Conservation (phyloP, 306 rosid species). For the Fragaria iinumae region DNA sequence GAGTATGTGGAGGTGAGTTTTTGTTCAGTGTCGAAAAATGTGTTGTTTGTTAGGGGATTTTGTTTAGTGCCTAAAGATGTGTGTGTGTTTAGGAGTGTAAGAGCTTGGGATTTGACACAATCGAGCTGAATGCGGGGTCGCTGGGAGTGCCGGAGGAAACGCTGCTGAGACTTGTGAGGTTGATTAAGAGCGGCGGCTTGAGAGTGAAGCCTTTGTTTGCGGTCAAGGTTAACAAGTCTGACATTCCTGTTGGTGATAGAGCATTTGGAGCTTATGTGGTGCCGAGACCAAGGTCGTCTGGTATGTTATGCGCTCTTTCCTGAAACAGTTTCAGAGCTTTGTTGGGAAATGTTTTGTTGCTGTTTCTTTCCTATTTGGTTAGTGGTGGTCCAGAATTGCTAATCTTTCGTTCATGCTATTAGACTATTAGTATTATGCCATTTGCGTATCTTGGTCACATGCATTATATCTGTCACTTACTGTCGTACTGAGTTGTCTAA, state of each 20-base stretch:
- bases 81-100: constrained; percentile 67
- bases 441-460: background rate
- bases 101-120: constrained; percentile 76
- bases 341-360: background rate
- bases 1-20: constrained; percentile 68
- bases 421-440: background rate
- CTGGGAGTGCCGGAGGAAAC: constrained; percentile 83
- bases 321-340: background rate
- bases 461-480: background rate
- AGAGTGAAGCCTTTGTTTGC: constrained; percentile 78
- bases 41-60: background rate
- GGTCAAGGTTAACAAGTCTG: constrained; percentile 70
- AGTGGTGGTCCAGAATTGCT: background rate
- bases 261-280: constrained; percentile 84
- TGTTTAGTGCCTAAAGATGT: background rate
- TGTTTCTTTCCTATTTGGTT: background rate
- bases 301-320: constrained; percentile 34
- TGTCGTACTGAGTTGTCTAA: background rate
- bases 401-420: background rate
- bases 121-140: constrained; percentile 70
- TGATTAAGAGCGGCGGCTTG: constrained; percentile 75
- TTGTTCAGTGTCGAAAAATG: background rate
- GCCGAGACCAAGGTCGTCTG: constrained; percentile 67
- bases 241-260: constrained; percentile 63
- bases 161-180: constrained; percentile 68